Percentiles rank a stretch among this genome's conserved stretches.
Evolutionary conservation across 2,329 filamentous ascomycete species (phyloP).

Genomic region (Pseudocercospora macadamiae): DNA sequence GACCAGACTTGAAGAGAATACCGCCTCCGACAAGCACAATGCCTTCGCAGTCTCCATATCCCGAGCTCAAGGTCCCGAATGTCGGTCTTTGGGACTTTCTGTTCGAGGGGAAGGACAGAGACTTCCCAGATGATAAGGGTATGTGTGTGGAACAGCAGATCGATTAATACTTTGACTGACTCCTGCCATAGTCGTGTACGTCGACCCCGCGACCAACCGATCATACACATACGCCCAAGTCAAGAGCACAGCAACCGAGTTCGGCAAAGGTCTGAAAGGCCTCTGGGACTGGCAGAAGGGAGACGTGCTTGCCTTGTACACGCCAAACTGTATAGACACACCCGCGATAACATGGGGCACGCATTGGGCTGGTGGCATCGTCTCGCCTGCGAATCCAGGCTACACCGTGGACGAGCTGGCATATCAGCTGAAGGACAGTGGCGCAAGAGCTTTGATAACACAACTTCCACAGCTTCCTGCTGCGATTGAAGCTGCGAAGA

Average conservation of each 20-base stretch:
- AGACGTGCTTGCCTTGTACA: slow-evolving; percentile 80
- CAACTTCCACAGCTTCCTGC: slow-evolving; percentile 67
- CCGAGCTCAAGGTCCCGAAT: slow-evolving; percentile 68
- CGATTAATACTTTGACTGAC: neutral
- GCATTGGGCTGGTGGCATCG: slow-evolving; percentile 78
- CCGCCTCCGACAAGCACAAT: slow-evolving; percentile 9
- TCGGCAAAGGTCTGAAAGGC: slow-evolving; percentile 77
- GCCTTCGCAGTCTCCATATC: slow-evolving; percentile 49
- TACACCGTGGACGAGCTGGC: slow-evolving; percentile 83
- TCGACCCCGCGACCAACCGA: slow-evolving; percentile 70
- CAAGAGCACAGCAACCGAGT: slow-evolving; percentile 67
- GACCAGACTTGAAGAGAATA: neutral
- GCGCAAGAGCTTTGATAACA: slow-evolving; percentile 74
- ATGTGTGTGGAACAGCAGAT: slow-evolving; percentile 19
- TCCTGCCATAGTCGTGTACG: slow-evolving; percentile 66
- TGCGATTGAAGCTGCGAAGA: slow-evolving; percentile 44
- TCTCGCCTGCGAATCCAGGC: slow-evolving; percentile 84
- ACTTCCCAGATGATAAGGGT: slow-evolving; percentile 76
- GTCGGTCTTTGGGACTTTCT: slow-evolving; percentile 77
- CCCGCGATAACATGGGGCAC: slow-evolving; percentile 75
- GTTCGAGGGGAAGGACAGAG: slow-evolving; percentile 68
- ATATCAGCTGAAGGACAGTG: slow-evolving; percentile 79
- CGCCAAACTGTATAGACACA: slow-evolving; percentile 84
- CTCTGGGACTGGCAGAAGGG: slow-evolving; percentile 78
- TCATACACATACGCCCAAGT: slow-evolving; percentile 73